A percentile compares a stretch with the other conserved stretches of the same genome.
phyloP scores from a whole-genome alignment of 805 yeast genomes.

The Candida sanyiensis region DNA sequence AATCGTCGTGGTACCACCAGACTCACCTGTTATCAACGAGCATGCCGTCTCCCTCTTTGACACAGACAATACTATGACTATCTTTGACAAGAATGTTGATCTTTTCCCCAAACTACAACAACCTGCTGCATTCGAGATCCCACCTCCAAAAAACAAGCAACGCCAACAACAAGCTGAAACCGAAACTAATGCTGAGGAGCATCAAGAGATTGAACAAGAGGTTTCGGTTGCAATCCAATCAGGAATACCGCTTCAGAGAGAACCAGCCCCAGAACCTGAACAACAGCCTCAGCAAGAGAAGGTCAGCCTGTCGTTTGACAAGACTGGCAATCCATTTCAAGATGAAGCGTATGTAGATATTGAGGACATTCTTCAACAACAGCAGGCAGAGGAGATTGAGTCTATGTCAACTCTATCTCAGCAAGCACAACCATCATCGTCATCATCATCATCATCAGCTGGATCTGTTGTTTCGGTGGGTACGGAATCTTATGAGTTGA shows the following conservation, averaged over 20 bases:
- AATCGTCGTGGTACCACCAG: constrained; percentile 29
- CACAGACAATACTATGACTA: background rate
- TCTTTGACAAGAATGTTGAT: constrained; percentile 4
- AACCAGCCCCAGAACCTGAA: no score
- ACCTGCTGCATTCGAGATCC: constrained; percentile 1
- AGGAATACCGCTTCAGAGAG: no score
- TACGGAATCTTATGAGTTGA: constrained; percentile 9
- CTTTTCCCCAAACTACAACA: background rate
- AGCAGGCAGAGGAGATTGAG: background rate
- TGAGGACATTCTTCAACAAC: constrained; percentile 10
- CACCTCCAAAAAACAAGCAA: background rate
- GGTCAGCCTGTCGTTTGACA: constrained; percentile 24
- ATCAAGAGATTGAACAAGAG: no score
- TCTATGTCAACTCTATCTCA: no score
- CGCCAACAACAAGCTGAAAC: background rate
- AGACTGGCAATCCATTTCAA: constrained; percentile 20
- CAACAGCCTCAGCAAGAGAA: background rate
- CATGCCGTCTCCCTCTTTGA: constrained; percentile 7
- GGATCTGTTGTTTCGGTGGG: background rate
- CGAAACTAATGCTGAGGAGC: background rate
- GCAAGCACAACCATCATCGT: constrained; percentile 6
- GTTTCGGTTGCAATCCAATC: no score
- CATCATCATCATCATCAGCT: background rate
- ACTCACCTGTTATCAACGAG: constrained; percentile 9
- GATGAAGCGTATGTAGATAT: constrained; percentile 8